Evolutionary conservation across 2,329 filamentous ascomycete genomes (phyloP), one percentile per base, ranked within the genome.

Genomic region (Gliomastix tumulicola): DNA sequence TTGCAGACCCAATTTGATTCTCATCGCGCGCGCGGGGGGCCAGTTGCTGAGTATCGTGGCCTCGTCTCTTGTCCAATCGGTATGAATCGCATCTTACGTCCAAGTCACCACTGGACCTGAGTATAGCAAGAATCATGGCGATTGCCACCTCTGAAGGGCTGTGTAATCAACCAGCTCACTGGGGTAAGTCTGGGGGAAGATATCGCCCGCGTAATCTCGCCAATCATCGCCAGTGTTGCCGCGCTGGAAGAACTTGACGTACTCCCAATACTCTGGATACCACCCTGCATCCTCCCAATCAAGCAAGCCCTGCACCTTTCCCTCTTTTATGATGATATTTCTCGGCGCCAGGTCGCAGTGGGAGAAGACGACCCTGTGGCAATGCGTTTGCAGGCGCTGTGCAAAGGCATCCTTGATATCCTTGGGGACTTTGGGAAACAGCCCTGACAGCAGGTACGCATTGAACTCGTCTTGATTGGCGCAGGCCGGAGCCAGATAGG

Each of bases 341-440:
- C 62, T 44, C 4, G 56, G 58, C 9, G 54, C 56, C 10, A 77
- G 53, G 47, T 77, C 71, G 4, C 63, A 63, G 51, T 76, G 70
- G 3, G 69, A 69, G 40, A 76, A 66, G 2, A 66, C 57, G 21
- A 61, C 48, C n/a, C 45, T 45, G 42, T 62, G 52, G 15, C 48
- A 22, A n/a, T n/a, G n/a, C 0, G 46, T 50, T 19, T 40, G 35
- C 13, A 55, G 35, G n/a, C 47, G 47, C 3, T 30, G 31, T 13
- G 44, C 27, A 37, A 57, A 50, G 1, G 54, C 44, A 12, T 30
- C 35, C 3, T 39, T 41, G 4, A 58, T n/a, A 1, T 41, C 32
- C 6, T 41, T 20, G 3, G 53, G 52, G 4, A 30, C 47, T 0
- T 40, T 15, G 4, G 39, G 12, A 16, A 34, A 40, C 3, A 56